phyloP scores from a whole-genome alignment of 768 basidiomycete species.

The Rhizopogon vinicolor region DNA sequence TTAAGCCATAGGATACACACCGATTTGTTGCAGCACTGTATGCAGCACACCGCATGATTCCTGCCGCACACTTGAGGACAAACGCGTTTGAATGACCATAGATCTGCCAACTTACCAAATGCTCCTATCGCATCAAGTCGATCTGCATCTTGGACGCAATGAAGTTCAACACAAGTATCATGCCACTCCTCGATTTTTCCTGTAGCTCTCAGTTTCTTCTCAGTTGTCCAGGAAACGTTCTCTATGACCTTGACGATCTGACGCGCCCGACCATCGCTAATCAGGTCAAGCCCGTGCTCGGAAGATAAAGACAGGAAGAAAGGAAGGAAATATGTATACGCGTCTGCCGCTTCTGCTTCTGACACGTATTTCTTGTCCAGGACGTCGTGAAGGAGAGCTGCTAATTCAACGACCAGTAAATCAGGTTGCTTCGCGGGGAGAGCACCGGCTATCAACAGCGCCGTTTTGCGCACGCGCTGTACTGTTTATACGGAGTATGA shows the following conservation, averaged over 20 bases:
- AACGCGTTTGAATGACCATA: neutral
- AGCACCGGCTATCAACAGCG: slow-evolving; percentile 59
- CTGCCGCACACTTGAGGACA: slow-evolving; percentile 21
- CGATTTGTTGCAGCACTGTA: slow-evolving; percentile 53
- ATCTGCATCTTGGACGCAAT: slow-evolving; percentile 81
- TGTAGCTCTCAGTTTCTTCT: slow-evolving; percentile 56
- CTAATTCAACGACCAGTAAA: slow-evolving; percentile 74
- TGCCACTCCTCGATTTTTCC: slow-evolving; percentile 67
- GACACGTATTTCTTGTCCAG: slow-evolving; percentile 83
- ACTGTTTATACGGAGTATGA: slow-evolving; percentile 41
- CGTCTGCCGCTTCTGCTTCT: slow-evolving; percentile 49
- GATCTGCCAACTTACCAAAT: slow-evolving; percentile 46
- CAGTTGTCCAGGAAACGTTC: slow-evolving; percentile 83
- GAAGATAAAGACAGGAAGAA: slow-evolving; percentile 48
- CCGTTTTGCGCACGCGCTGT: slow-evolving; percentile 75
- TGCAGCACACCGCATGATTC: slow-evolving; percentile 66
- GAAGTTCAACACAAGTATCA: slow-evolving; percentile 64
- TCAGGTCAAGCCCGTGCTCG: slow-evolving; percentile 46
- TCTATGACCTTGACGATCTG: slow-evolving; percentile 61
- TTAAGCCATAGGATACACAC: slow-evolving; percentile 20
- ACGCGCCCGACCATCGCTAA: slow-evolving; percentile 55
- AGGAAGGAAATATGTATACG: slow-evolving; percentile 63
- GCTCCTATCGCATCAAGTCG: slow-evolving; percentile 77
- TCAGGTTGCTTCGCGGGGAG: slow-evolving; percentile 47
- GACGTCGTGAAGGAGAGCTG: slow-evolving; percentile 86